These are phyloP conservation scores for Ceratobasidium sp. DNA, from an alignment of 1,284 basidiomycete species.

Conservation along the genomic window DNA sequence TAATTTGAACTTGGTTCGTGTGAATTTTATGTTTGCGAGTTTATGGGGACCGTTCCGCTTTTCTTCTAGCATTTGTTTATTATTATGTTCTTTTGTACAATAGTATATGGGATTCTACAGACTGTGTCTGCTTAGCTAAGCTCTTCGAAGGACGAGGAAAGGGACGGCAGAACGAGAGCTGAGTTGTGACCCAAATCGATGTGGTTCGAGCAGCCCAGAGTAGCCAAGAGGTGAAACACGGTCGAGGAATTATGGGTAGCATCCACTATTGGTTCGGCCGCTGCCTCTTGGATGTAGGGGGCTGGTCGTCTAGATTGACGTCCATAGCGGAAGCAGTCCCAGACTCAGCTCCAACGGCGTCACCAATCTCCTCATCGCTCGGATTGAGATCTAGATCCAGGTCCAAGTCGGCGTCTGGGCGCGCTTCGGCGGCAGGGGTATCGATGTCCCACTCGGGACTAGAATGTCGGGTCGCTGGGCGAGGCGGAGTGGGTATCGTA, in stretches of 20 bases:
- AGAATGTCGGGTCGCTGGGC: constrained; percentile 18
- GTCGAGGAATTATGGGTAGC: too few relatives aligned
- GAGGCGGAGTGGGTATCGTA: constrained; percentile 12
- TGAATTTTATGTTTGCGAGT: too few relatives aligned
- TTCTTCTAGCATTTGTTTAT: not conserved
- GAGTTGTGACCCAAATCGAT: too few relatives aligned
- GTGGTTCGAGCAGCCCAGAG: too few relatives aligned
- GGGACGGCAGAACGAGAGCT: too few relatives aligned
- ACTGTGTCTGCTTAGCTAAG: too few relatives aligned
- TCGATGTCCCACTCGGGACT: constrained; percentile 51
- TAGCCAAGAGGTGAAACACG: too few relatives aligned
- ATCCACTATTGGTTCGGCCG: not conserved
- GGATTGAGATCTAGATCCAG: constrained; percentile 31
- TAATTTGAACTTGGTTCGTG: not conserved
- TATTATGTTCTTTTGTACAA: not conserved
- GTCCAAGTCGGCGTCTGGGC: not conserved
- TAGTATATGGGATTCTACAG: not conserved
- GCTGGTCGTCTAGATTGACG: not conserved
- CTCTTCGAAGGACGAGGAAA: too few relatives aligned
- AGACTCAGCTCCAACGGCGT: not conserved
- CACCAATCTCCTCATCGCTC: constrained; percentile 24
- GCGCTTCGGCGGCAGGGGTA: not conserved
- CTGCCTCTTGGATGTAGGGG: constrained; percentile 5
- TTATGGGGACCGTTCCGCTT: too few relatives aligned
- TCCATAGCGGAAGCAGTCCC: not conserved